phyloP scores from a whole-genome alignment of 176 grass and related monocot genomes.

The Guadua angustifolia region DNA sequence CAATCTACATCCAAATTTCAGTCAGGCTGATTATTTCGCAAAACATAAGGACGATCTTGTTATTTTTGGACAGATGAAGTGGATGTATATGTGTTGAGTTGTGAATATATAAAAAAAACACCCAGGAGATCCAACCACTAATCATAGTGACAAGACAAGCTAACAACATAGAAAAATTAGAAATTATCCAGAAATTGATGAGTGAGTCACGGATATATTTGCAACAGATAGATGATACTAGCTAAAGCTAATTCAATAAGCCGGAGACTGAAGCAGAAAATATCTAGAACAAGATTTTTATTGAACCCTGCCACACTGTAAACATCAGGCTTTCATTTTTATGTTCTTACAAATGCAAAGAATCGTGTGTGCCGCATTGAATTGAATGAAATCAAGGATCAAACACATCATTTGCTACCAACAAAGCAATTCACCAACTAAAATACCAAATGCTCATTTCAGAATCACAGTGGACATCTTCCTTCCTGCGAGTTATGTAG shows the following conservation, averaged over 20 bases:
- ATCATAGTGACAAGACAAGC: neutral
- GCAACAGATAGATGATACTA: neutral
- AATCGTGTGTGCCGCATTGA: constrained; percentile 20
- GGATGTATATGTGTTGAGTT: neutral
- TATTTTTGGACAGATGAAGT: neutral
- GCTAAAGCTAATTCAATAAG: constrained; percentile 1
- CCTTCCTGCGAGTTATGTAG: constrained; percentile 30
- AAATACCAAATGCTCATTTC: constrained; percentile 25
- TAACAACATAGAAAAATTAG: neutral
- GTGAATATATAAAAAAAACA: neutral
- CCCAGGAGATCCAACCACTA: neutral
- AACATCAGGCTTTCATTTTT: neutral
- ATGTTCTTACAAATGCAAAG: constrained; percentile 26
- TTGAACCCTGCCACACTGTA: neutral
- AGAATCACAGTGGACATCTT: constrained; percentile 36
- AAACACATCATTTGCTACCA: constrained; percentile 30
- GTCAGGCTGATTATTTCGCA: neutral
- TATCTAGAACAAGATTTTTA: neutral
- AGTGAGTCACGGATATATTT: neutral
- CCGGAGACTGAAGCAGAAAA: neutral
- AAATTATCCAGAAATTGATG: too few relatives aligned
- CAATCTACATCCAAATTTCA: neutral
- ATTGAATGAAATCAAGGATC: constrained; percentile 38
- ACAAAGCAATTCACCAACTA: constrained; percentile 29
- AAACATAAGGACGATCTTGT: neutral